phyloP scores from a whole-genome alignment of 768 basidiomycete species.

The Mycena venus region DNA sequence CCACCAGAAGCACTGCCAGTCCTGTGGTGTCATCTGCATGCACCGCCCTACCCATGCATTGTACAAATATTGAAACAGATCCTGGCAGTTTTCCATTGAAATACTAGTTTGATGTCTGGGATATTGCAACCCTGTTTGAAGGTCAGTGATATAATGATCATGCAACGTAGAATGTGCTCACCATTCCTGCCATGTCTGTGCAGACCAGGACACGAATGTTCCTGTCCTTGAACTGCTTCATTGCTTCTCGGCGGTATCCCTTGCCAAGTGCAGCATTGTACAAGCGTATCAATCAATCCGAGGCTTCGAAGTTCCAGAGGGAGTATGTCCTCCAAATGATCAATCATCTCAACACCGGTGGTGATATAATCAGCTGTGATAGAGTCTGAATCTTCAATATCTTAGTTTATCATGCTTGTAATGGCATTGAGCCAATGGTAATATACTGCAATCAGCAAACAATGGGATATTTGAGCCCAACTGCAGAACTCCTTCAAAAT shows the following conservation, averaged over 20 bases:
- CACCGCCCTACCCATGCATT: slow-evolving; percentile 50
- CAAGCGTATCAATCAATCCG: slow-evolving; percentile 37
- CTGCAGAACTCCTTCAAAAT: too few relatives aligned
- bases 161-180: background rate
- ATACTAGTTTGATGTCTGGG: slow-evolving; percentile 46
- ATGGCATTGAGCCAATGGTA: too few relatives aligned
- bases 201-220: background rate
- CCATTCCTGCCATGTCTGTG: slow-evolving; percentile 48
- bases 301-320: slow-evolving; percentile 18
- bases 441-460: too few relatives aligned
- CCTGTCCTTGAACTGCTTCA: background rate
- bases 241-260: slow-evolving; percentile 34
- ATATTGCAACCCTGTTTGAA: slow-evolving; percentile 37
- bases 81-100: slow-evolving; percentile 32
- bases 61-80: slow-evolving; percentile 44
- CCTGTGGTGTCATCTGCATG: too few relatives aligned
- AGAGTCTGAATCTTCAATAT: slow-evolving; percentile 14
- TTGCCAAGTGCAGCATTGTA: slow-evolving; percentile 41
- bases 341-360: slow-evolving; percentile 37
- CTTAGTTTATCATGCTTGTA: too few relatives aligned
- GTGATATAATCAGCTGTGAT: background rate
- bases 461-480: too few relatives aligned
- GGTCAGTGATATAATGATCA: background rate
- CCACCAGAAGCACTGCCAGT: too few relatives aligned
- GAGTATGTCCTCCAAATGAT: slow-evolving; percentile 36